Percentiles rank a stretch among this genome's conserved stretches.
Evolutionary conservation across 192 early-diverging fungal species (phyloP).

Genomic region (Gonapodya prolifera): DNA sequence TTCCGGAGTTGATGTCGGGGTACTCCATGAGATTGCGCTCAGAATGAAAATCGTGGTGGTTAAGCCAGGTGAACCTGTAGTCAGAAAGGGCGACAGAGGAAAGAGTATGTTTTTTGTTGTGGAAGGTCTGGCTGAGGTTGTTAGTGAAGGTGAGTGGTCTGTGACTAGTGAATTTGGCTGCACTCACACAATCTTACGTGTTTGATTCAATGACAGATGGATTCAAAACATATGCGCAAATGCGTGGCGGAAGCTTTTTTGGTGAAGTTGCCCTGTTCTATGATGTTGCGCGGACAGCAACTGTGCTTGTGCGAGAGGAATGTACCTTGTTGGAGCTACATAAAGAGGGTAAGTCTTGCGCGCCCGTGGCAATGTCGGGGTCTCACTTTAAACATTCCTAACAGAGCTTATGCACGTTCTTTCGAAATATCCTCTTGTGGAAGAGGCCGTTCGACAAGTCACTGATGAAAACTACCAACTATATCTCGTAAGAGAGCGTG

Average conservation of each 20-base stretch:
- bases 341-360: conserved; percentile 24
- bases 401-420: conserved; percentile 13
- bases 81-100: conserved; percentile 29
- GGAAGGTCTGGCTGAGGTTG: conserved; percentile 34
- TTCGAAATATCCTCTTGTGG: conserved; percentile 17
- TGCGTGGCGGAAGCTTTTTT: conserved; percentile 26
- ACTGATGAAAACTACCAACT: conserved; percentile 34
- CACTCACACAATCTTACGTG: too few relatives aligned
- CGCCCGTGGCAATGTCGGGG: conserved; percentile 2
- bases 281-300: conserved; percentile 36
- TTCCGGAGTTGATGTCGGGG: conserved; percentile 13
- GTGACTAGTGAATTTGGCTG: background rate
- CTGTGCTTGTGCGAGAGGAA: conserved; percentile 22
- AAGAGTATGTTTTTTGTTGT: conserved; percentile 38
- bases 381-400: background rate
- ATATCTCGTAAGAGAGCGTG: conserved; percentile 23
- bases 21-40: conserved; percentile 37
- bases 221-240: conserved; percentile 25
- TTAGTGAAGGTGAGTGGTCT: conserved; percentile 17
- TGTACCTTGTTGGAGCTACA: conserved; percentile 33
- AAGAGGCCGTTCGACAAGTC: conserved; percentile 18
- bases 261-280: conserved; percentile 44
- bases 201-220: conserved; percentile 15
- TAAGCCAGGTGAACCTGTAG: conserved; percentile 22
- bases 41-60: conserved; percentile 22